phyloP scores from a whole-genome alignment of 2,329 filamentous ascomycete genomes.

The Xylariaceae sp. region DNA sequence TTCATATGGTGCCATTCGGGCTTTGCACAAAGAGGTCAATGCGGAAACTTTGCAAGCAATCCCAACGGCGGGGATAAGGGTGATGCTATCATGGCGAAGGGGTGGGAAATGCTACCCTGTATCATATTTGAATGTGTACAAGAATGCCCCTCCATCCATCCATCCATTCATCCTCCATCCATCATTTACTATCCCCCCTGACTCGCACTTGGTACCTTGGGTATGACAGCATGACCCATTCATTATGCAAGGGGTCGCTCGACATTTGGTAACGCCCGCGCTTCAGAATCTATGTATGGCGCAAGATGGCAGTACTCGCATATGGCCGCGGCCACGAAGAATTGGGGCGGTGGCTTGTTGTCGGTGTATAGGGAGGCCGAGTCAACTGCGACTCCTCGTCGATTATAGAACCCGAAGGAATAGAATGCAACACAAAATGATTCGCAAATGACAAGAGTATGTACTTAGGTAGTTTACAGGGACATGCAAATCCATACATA shows the following conservation, averaged over 20 bases:
- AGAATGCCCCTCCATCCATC: conserved; percentile 9
- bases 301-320: conserved; percentile 20
- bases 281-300: conserved; percentile 17
- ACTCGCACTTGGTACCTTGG: conserved; percentile 31
- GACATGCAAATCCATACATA: conserved; percentile 13
- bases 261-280: conserved; percentile 20
- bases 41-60: conserved; percentile 12
- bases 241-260: conserved; percentile 38
- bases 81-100: conserved; percentile 9
- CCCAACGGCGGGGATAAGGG: conserved; percentile 8
- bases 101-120: conserved; percentile 22
- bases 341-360: conserved; percentile 26
- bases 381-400: conserved; percentile 10
- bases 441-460: not conserved
- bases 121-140: conserved; percentile 15
- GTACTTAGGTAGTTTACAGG: not conserved
- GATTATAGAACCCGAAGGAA: conserved; percentile 18
- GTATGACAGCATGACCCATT: conserved; percentile 36
- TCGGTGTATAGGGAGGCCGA: conserved; percentile 11
- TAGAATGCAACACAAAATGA: conserved; percentile 6
- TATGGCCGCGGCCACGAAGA: conserved; percentile 6
- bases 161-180: conserved; percentile 4
- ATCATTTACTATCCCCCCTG: conserved; percentile 2
- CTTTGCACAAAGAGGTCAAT: conserved; percentile 21
- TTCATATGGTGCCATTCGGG: conserved; percentile 1